These are phyloP conservation scores for Centrapalus pauciflorus DNA, from an alignment of 129 eudicot species.

Conservation along the genomic window DNA sequence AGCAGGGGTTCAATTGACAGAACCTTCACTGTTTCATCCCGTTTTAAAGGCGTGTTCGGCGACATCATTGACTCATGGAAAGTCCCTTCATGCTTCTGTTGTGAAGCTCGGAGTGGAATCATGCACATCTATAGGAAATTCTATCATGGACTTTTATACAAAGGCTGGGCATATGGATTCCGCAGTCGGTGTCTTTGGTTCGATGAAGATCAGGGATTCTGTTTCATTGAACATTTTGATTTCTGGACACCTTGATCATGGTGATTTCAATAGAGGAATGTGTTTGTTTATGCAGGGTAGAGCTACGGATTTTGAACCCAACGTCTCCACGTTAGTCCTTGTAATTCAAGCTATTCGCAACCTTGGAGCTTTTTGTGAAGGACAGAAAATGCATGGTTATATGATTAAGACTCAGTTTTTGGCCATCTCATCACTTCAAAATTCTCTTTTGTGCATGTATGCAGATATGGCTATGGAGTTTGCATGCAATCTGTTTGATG, in stretches of 20 bases:
- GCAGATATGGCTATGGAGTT: slow-evolving; percentile 30
- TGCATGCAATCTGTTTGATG: slow-evolving; percentile 72
- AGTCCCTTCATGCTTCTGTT: slow-evolving; percentile 57
- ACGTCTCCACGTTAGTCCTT: slow-evolving; percentile 63
- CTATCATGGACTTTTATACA: slow-evolving; percentile 63
- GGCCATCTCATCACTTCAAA: slow-evolving; percentile 44
- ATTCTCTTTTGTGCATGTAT: slow-evolving; percentile 53
- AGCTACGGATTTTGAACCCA: slow-evolving; percentile 55
- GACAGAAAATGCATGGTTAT: slow-evolving; percentile 48
- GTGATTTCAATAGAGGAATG: slow-evolving; percentile 41
- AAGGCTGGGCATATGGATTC: slow-evolving; percentile 49
- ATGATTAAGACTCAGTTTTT: slow-evolving; percentile 42
- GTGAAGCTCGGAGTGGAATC: slow-evolving; percentile 61
- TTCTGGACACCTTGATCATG: slow-evolving; percentile 43
- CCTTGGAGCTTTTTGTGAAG: slow-evolving; percentile 35
- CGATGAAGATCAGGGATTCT: slow-evolving; percentile 44
- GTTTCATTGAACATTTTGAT: slow-evolving; percentile 79
- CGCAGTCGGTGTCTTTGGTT: slow-evolving; percentile 30
- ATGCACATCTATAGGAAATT: slow-evolving; percentile 55
- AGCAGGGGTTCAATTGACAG: slow-evolving; percentile 36
- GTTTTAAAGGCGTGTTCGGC: slow-evolving; percentile 56
- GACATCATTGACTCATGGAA: slow-evolving; percentile 40
- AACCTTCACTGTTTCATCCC: slow-evolving; percentile 55
- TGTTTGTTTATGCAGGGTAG: slow-evolving; percentile 48
- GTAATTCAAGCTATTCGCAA: slow-evolving; percentile 47